Evolutionary conservation across 169 alveolate species (phyloP), one percentile per base, ranked within the genome.

Genomic region (Babesia ovata): DNA sequence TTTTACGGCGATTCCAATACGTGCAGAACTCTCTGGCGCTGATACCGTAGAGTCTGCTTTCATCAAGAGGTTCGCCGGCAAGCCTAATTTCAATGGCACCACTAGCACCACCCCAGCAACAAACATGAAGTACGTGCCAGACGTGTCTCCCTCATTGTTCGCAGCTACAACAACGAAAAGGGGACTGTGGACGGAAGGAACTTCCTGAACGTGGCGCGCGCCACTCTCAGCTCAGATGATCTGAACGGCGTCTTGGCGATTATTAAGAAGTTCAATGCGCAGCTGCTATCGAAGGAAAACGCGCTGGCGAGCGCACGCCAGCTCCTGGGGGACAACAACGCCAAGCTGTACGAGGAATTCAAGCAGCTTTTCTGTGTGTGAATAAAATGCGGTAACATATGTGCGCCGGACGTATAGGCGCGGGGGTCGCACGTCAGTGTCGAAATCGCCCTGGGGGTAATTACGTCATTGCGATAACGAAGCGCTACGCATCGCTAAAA

Each of bases 231-330:
- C 13, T 83, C 83, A 45, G 96, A 93, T 61, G 94, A 90, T 52
- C 85, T 93, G 65, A 81, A 87, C 71, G 71, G 69, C 45, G 87
- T 93, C 72, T 70, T 93, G 52, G 86, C 93, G 28, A 90, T 86
- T 82, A 93, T 93, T 56, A 91, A 91, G 71, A 87, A 92, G 70
- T 85, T 93, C 50, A 93, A 93, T 84, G 90, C 89, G 57, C 95
- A 93, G 73, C 92, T 84, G 66, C 95, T 85, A 67, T 85, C 92
- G 29, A 79, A 93, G 60, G 94, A 92, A 33, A 94, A 89, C 59
- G 86, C 94, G 11, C 44, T 87, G 44, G 70, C 87, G 45, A 82
- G 77, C 46, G 92, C 91, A 21, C 86, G 57, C 45, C 87, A 50
- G 19, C 72, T 84, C 19, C 63, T 84, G 59, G 95, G 94, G n/a